These are phyloP conservation scores for Geotrichum australiense DNA, from an alignment of 1,139 yeast species.

Conservation along the genomic window DNA sequence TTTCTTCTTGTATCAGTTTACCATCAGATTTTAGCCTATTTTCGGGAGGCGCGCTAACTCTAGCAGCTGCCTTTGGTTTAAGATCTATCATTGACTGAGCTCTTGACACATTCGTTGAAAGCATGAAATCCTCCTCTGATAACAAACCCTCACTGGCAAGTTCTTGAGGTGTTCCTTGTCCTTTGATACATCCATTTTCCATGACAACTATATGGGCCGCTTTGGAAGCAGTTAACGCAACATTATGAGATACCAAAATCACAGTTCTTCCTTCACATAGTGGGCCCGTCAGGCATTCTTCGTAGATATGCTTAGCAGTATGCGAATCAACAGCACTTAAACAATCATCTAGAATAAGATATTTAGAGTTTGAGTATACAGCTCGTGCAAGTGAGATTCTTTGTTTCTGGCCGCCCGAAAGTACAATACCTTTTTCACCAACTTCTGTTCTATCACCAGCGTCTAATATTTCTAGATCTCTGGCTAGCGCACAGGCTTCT, in stretches of 20 bases:
- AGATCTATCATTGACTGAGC: slow-evolving; percentile 32
- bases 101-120: slow-evolving; percentile 52
- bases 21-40: slow-evolving; percentile 37
- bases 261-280: slow-evolving; percentile 82
- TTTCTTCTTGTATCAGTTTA: slow-evolving; percentile 72
- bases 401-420: slow-evolving; percentile 97
- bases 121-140: slow-evolving; percentile 75
- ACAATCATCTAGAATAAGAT: slow-evolving; percentile 85
- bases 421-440: slow-evolving; percentile 93
- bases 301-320: slow-evolving; percentile 91
- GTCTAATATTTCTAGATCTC: slow-evolving; percentile 71
- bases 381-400: slow-evolving; percentile 95
- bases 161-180: slow-evolving; percentile 80
- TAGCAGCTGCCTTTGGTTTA: slow-evolving; percentile 23
- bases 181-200: slow-evolving; percentile 75
- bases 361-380: slow-evolving; percentile 74
- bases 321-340: slow-evolving; percentile 95
- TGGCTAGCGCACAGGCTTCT: slow-evolving; percentile 57
- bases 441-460: slow-evolving; percentile 70
- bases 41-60: slow-evolving; percentile 12
- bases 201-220: slow-evolving; percentile 74
- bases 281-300: slow-evolving; percentile 81
- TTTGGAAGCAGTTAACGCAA: slow-evolving; percentile 73
- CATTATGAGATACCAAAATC: slow-evolving; percentile 87
- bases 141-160: slow-evolving; percentile 60